Evolutionary conservation across 75 land plant genomes (phyloP).

Genomic region (Larix kaempferi): DNA sequence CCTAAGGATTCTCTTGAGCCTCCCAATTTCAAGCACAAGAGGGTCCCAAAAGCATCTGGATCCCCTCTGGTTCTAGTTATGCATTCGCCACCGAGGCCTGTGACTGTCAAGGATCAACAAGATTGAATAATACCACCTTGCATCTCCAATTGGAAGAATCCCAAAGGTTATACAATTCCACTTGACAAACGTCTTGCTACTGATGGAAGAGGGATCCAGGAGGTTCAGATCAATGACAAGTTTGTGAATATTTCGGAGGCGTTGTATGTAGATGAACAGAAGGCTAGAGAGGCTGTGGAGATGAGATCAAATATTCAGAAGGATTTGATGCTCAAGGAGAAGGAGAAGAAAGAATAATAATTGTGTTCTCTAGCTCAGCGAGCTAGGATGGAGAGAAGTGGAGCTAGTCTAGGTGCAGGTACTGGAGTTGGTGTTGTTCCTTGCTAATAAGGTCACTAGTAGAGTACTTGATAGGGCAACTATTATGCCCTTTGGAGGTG

Average conservation of each 20-base stretch:
- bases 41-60: constrained; percentile 87
- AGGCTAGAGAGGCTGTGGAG: constrained; percentile 93
- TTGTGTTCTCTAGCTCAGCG: constrained; percentile 70
- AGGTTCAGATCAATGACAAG: constrained; percentile 93
- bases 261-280: constrained; percentile 89
- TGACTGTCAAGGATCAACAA: constrained; percentile 94
- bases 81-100: constrained; percentile 92
- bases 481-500: constrained; percentile 9
- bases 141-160: constrained; percentile 97
- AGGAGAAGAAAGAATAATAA: constrained; percentile 89
- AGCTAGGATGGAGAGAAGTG: constrained; percentile 89
- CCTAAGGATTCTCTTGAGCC: constrained; percentile 92
- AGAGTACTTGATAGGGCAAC: background rate
- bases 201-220: constrained; percentile 95
- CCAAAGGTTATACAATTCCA: constrained; percentile 95
- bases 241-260: constrained; percentile 92
- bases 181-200: constrained; percentile 89
- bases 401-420: constrained; percentile 27
- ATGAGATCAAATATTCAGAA: constrained; percentile 90
- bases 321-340: constrained; percentile 85
- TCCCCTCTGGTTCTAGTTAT: constrained; percentile 91
- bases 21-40: constrained; percentile 96
- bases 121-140: constrained; percentile 99
- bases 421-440: constrained; percentile 29
- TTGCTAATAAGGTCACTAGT: constrained; percentile 21